phyloP scores from a whole-genome alignment of 2,329 filamentous ascomycete species.

The Fusarium sp. region DNA sequence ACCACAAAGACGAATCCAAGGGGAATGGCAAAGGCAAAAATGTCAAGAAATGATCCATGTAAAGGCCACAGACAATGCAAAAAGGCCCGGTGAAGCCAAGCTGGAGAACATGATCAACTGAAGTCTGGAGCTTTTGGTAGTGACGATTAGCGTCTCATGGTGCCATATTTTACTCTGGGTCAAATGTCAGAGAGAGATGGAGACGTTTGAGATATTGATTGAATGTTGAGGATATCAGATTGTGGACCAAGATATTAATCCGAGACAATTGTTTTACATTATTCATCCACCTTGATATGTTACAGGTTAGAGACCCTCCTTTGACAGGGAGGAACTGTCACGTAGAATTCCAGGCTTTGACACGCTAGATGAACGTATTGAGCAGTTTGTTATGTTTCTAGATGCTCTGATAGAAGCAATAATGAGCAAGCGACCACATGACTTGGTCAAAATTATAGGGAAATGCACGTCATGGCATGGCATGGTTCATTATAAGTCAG shows the following conservation, averaged over 20 bases:
- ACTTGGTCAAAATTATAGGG: neutral
- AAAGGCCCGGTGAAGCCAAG: neutral
- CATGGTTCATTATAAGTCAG: neutral
- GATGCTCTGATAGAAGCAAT: neutral
- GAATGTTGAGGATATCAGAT: neutral
- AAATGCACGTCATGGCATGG: neutral
- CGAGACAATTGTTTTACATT: conserved; percentile 10
- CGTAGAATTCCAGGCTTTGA: neutral
- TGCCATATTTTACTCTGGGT: neutral
- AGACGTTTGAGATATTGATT: neutral
- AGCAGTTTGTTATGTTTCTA: neutral
- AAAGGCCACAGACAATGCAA: neutral
- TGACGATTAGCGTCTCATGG: neutral
- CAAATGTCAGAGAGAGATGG: neutral
- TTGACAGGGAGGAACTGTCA: neutral
- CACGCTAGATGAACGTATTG: neutral
- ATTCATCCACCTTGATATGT: neutral
- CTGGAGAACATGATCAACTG: neutral
- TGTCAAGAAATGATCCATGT: neutral
- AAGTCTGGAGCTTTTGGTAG: neutral
- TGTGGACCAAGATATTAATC: conserved; percentile 8
- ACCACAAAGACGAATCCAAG: too few relatives aligned
- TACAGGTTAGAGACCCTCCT: neutral
- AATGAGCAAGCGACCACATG: neutral
- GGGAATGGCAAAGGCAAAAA: too few relatives aligned